phyloP scores from a whole-genome alignment of 2,329 filamentous ascomycete genomes.

The Periconia sp. region DNA sequence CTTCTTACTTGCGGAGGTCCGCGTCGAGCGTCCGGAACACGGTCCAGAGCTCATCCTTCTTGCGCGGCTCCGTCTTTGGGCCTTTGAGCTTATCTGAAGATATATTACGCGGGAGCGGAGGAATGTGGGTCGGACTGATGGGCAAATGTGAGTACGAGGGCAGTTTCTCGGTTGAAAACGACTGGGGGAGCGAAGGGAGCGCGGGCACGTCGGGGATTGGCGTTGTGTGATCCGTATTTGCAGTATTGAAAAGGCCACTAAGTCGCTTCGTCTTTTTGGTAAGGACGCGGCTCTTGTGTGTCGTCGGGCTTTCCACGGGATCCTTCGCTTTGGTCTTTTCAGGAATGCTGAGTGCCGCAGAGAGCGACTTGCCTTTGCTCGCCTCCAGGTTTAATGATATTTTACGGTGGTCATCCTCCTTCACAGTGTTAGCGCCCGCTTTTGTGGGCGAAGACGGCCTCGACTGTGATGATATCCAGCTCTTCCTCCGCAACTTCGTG shows the following conservation, averaged over 20 bases:
- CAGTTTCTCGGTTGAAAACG: constrained; percentile 57
- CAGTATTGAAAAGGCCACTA: constrained; percentile 38
- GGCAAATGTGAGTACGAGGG: constrained; percentile 44
- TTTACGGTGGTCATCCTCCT: constrained; percentile 25
- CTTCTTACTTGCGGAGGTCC: constrained; percentile 68
- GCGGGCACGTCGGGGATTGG: constrained; percentile 33
- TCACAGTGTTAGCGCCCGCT: constrained; percentile 12
- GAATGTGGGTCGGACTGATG: constrained; percentile 46
- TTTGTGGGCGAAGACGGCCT: constrained; percentile 31
- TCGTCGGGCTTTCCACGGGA: constrained; percentile 19
- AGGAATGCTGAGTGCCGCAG: constrained; percentile 34
- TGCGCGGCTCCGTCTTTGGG: constrained; percentile 52
- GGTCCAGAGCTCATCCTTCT: constrained; percentile 73
- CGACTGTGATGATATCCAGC: constrained; percentile 38
- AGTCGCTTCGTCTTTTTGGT: constrained; percentile 45
- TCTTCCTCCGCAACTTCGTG: constrained; percentile 44
- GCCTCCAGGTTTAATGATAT: constrained; percentile 20
- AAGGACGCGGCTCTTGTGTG: constrained; percentile 27
- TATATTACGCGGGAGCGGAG: constrained; percentile 50
- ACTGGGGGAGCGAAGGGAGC: constrained; percentile 53
- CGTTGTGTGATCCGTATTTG: constrained; percentile 12
- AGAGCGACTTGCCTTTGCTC: constrained; percentile 32
- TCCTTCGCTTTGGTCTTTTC: constrained; percentile 33
- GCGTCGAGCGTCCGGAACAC: constrained; percentile 71
- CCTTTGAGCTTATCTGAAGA: constrained; percentile 50